These are phyloP conservation scores for Calonectria crousiana DNA, from an alignment of 2,329 filamentous ascomycete genomes.

Conservation along the genomic window DNA sequence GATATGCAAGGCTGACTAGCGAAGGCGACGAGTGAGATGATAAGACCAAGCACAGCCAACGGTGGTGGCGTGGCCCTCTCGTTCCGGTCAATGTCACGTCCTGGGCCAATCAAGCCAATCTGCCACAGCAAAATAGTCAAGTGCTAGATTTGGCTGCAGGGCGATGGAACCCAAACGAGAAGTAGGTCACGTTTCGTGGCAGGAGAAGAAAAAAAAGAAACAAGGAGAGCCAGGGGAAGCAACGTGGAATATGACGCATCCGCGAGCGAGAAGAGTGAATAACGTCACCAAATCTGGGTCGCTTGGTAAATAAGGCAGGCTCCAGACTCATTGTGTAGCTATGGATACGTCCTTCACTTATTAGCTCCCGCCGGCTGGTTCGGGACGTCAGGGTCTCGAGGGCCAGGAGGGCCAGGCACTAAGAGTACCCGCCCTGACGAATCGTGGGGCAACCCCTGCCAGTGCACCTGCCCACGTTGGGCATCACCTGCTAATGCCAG, in stretches of 20 bases:
- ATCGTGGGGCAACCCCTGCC: conserved; percentile 11
- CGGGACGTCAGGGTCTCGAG: background rate
- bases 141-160: background rate
- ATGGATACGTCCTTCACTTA: background rate
- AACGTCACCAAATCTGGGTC: background rate
- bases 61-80: background rate
- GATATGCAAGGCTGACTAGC: conserved; percentile 9
- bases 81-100: background rate
- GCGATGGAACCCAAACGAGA: background rate
- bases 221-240: background rate
- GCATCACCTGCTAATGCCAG: background rate
- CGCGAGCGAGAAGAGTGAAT: background rate
- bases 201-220: background rate
- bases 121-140: background rate
- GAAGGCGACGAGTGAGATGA: conserved; percentile 8
- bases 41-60: background rate
- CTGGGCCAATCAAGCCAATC: background rate
- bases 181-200: background rate
- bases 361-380: conserved; percentile 9
- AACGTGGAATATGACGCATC: background rate
- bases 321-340: background rate
- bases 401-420: background rate
- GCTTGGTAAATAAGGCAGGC: background rate
- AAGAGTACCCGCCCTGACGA: background rate
- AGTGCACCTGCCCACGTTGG: conserved; percentile 11